Evolutionary conservation across 2,329 filamentous ascomycete genomes (phyloP).

Genomic region (Cercospora sp.): DNA sequence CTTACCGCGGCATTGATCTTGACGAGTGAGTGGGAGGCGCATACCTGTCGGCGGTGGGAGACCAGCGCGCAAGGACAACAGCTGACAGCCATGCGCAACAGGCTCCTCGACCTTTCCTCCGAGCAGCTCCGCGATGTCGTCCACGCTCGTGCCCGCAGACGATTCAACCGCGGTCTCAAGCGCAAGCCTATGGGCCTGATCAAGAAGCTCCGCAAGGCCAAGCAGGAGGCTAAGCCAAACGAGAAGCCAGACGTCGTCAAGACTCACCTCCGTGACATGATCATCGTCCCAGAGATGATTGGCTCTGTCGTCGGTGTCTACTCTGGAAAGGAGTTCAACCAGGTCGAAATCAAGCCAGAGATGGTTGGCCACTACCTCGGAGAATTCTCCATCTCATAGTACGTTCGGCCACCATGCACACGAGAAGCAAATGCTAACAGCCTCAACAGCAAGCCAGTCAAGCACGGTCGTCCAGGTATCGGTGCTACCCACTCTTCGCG

Average conservation of each 20-base stretch:
- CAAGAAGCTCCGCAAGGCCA: constrained; percentile 99
- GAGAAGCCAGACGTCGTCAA: constrained; percentile 99
- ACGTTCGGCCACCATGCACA: constrained; percentile 50
- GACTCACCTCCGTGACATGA: constrained; percentile 99
- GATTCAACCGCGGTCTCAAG: constrained; percentile 99
- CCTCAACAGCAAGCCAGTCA: constrained; percentile 85
- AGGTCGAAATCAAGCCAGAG: constrained; percentile 99
- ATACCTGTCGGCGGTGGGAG: constrained; percentile 1
- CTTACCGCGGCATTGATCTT: constrained; percentile 98
- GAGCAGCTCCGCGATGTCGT: constrained; percentile 99
- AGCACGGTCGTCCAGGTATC: constrained; percentile 99
- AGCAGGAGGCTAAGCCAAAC: constrained; percentile 98
- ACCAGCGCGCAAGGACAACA: constrained; percentile 2
- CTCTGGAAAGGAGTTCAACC: constrained; percentile 99
- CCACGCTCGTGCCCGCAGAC: constrained; percentile 95
- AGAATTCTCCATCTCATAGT: constrained; percentile 99
- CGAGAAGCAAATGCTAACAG: constrained; percentile 50
- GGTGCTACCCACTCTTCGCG: constrained; percentile 99
- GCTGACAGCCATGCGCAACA: constrained; percentile 43
- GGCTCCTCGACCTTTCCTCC: constrained; percentile 97
- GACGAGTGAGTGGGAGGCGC: constrained; percentile 74
- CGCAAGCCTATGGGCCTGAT: constrained; percentile 99
- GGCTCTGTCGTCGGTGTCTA: constrained; percentile 98
- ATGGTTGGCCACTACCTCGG: constrained; percentile 99
- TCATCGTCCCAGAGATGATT: constrained; percentile 99